Evolutionary conservation across 148 eudicot species (phyloP).

Genomic region (Camellia granthamiana): DNA sequence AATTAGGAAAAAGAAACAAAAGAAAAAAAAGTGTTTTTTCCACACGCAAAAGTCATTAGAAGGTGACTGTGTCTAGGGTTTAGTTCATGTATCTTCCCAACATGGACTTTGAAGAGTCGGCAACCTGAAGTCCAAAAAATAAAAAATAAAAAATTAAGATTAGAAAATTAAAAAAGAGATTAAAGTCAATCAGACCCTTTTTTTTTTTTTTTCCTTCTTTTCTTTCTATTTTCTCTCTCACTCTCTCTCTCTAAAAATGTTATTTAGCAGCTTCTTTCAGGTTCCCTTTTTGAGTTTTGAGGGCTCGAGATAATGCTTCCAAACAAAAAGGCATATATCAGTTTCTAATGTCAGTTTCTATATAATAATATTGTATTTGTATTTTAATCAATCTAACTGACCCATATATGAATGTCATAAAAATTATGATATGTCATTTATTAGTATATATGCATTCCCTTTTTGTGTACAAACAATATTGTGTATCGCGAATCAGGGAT

Average conservation of each 20-base stretch:
- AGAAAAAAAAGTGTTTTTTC: background rate
- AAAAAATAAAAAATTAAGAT: background rate
- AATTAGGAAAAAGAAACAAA: background rate
- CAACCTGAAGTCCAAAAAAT: background rate
- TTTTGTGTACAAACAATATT: no score
- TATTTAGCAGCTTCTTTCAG: no score
- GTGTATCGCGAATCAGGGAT: background rate
- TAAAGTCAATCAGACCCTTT: background rate
- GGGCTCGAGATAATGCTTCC: slow-evolving; percentile 23
- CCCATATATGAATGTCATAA: no score
- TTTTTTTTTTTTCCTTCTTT: background rate
- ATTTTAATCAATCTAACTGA: no score
- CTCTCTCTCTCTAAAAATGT: background rate
- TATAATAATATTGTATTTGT: background rate
- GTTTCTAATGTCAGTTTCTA: background rate
- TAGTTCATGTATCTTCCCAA: background rate
- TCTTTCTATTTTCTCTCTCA: background rate
- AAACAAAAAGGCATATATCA: background rate
- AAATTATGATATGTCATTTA: no score
- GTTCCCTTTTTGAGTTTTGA: background rate
- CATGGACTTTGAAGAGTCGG: background rate
- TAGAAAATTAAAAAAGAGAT: background rate
- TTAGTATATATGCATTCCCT: no score
- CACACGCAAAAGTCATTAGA: background rate
- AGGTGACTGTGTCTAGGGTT: background rate